Base-by-base conservation (phyloP, 306 rosid genomes). In the Cercis canadensis region DNA sequence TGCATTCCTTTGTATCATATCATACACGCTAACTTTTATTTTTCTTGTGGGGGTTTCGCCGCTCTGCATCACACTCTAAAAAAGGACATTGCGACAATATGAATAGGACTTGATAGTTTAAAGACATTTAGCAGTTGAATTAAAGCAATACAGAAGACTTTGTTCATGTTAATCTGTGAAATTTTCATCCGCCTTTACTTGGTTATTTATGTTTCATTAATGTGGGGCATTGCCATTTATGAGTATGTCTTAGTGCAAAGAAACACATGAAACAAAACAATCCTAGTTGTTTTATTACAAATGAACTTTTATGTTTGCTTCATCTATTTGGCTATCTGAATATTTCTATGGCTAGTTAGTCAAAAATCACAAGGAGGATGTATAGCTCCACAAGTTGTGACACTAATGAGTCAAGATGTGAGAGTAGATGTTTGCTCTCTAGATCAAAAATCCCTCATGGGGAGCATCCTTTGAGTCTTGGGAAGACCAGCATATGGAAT, bases 271-370 rank as follows among this genome's bases (percentile, higher is more conserved):
- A 67, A 19, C 16, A 8, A 5, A 12, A 37, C 3, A 19, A 15
- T 37, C 54, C 17, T 69, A 69, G 55, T 19, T 39, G 65, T 75
- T 56, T 56, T 59, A 58, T 70, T 37, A 14, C 24, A 32, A 49
- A 43, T n/a, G 56, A 46, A 29, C 14, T 47, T 5, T 52, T 46
- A 45, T 52, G 31, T 65, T 70, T 57, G 49, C 67, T 62, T 60
- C 62, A 59, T 74, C 78, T 83, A 50, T 75, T 77, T 76, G 89
- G 81, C 59, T 81, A 61, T 81, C 99, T 91, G 81, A 95, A 85
- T 85, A 83, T 91, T 82, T 84, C 58, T 82, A 84, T 91, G 96
- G 96, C 96, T 95, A 89, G 96, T 87, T 91, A 95, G 99, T 91
- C 99, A 85, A 96, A 95, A 79, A 81, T 95, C 77, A 79, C 99